Evolutionary conservation across 345 rosid genomes (phyloP).

Genomic region (Viola odorata): DNA sequence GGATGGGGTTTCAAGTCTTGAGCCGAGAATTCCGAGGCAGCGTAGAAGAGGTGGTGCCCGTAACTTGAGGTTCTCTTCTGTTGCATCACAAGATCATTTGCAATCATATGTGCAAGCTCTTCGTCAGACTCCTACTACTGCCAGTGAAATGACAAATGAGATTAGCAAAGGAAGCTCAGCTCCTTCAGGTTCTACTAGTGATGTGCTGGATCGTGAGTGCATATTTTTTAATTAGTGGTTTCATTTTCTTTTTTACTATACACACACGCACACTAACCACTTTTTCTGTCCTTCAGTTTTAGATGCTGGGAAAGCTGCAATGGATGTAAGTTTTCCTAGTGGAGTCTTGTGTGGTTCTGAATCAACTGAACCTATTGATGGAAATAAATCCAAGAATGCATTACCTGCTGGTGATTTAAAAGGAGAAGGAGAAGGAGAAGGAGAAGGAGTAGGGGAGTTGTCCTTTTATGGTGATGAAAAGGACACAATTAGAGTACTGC

Average conservation of each 20-base stretch:
- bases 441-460: constrained; percentile 21
- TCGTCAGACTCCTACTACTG: constrained; percentile 28
- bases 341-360: constrained; percentile 21
- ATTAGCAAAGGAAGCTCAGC: constrained; percentile 15
- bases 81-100: constrained; percentile 36
- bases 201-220: constrained; percentile 17
- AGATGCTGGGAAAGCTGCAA: constrained; percentile 33
- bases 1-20: constrained; percentile 26
- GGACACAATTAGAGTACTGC: constrained; percentile 36
- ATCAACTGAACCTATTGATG: constrained; percentile 14
- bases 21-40: constrained; percentile 33
- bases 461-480: constrained; percentile 22
- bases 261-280: no score
- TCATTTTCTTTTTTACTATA: background rate
- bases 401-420: constrained; percentile 14
- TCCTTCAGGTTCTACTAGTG: constrained; percentile 20
- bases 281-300: constrained; percentile 15
- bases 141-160: constrained; percentile 19
- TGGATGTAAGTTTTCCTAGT: constrained; percentile 21
- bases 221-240: no score
- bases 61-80: constrained; percentile 22
- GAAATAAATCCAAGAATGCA: constrained; percentile 19
- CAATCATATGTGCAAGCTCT: constrained; percentile 13
- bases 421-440: constrained; percentile 14
- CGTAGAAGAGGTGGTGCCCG: constrained; percentile 28